Conservation (phyloP, 495 filamentous ascomycete species). For the Schizothecium vesticola region DNA sequence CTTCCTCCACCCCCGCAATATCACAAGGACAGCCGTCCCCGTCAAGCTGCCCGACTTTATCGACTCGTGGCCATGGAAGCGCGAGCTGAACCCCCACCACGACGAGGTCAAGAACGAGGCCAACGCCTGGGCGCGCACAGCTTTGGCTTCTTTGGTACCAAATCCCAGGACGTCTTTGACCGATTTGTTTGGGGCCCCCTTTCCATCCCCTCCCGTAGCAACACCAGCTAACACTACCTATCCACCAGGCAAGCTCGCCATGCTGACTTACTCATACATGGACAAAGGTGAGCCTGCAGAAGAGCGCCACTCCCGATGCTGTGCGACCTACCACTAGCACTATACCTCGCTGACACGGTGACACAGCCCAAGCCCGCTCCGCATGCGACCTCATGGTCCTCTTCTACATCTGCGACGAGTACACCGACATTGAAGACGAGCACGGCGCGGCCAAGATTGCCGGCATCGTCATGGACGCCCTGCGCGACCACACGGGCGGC, state of each 20-base stretch:
- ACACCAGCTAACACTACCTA: too few species aligned
- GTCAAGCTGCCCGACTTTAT: too few species aligned
- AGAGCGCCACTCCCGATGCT: too few species aligned
- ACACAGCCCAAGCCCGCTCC: background rate
- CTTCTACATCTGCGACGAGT: conserved; percentile 11
- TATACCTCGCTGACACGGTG: background rate
- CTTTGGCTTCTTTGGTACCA: background rate
- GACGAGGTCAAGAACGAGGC: background rate
- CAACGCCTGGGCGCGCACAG: background rate
- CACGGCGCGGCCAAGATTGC: background rate
- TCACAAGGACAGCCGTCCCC: too few species aligned
- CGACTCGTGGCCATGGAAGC: too few species aligned
- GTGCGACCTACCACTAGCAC: too few species aligned
- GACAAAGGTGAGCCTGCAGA: too few species aligned
- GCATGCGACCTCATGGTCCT: conserved; percentile 9
- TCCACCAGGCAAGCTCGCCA: too few species aligned
- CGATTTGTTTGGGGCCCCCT: background rate
- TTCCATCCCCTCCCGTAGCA: too few species aligned
- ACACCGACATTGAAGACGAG: conserved; percentile 9
- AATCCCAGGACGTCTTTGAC: conserved; percentile 2
- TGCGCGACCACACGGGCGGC: conserved; percentile 2
- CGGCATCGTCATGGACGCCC: conserved; percentile 8
- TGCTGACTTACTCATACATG: too few species aligned
- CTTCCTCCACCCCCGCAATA: too few species aligned
- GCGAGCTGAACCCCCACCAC: too few species aligned